Percentiles rank a stretch among this genome's conserved stretches.
Conservation (phyloP, 2,329 filamentous ascomycete genomes). For the Pseudogymnoascus sp. region DNA sequence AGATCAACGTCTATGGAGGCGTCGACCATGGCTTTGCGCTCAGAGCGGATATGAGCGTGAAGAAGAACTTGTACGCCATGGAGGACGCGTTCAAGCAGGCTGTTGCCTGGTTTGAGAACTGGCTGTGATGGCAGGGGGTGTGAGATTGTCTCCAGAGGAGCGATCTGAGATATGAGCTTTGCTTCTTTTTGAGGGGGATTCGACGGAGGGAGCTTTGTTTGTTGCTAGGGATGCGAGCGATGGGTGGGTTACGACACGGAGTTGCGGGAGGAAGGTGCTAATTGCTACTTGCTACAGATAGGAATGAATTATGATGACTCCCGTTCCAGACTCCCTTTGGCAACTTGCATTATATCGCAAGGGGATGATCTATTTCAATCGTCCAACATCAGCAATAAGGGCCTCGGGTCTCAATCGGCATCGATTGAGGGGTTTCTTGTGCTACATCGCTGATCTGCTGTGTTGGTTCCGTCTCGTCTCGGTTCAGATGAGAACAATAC, state of each 20-base stretch:
- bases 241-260: neutral
- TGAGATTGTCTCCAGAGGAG: neutral
- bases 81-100: conserved; percentile 75
- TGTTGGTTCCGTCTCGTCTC: neutral
- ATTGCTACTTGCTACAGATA: neutral
- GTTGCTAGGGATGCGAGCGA: neutral
- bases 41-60: conserved; percentile 51
- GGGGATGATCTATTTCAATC: neutral
- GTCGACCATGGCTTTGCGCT: conserved; percentile 70
- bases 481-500: neutral
- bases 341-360: neutral
- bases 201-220: neutral
- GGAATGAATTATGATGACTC: conserved; percentile 4
- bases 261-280: neutral
- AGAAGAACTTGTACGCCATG: conserved; percentile 58
- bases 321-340: no score
- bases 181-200: neutral
- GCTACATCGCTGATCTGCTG: neutral
- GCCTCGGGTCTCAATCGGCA: neutral
- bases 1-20: conserved; percentile 67
- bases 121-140: conserved; percentile 19
- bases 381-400: neutral
- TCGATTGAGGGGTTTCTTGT: neutral
- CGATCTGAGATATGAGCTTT: neutral
- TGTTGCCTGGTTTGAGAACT: conserved; percentile 64